phyloP scores from a whole-genome alignment of 805 yeast genomes.

The Schwanniomyces vanrijiae region DNA sequence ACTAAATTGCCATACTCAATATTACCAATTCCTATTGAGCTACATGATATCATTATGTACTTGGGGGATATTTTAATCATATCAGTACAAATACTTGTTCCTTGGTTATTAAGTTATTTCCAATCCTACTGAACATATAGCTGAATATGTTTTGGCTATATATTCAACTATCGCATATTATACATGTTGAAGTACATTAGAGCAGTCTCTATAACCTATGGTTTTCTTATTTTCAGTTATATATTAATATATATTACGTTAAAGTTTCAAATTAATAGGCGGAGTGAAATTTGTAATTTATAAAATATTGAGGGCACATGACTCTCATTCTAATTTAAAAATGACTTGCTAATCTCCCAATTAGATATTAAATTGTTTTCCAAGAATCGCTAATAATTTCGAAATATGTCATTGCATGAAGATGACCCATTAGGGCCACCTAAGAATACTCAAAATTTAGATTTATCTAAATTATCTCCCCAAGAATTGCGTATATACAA shows the following conservation, averaged over 20 bases:
- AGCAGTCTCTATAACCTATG: not conserved
- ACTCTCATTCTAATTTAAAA: not conserved
- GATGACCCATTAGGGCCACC: slow-evolving; percentile 55
- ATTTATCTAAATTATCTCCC: slow-evolving; percentile 60
- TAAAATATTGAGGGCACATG: slow-evolving; percentile 1
- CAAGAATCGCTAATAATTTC: not conserved
- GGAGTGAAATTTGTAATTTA: not conserved
- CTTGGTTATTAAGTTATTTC: slow-evolving; percentile 4
- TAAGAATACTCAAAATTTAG: slow-evolving; percentile 45
- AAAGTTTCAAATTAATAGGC: no score
- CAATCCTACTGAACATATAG: not conserved
- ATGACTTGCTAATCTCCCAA: not conserved
- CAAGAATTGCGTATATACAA: slow-evolving; percentile 78
- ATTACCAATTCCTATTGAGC: slow-evolving; percentile 35
- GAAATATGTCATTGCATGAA: slow-evolving; percentile 34
- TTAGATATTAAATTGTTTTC: not conserved
- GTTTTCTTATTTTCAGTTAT: not conserved
- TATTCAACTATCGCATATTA: not conserved
- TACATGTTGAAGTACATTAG: not conserved
- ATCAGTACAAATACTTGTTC: slow-evolving; percentile 7
- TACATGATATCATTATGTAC: slow-evolving; percentile 25
- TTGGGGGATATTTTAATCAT: slow-evolving; percentile 24
- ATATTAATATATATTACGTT: no score
- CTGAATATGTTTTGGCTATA: not conserved
- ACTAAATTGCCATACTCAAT: slow-evolving; percentile 23